Evolutionary conservation across 2,329 filamentous ascomycete species (phyloP).

Genomic region (Alternaria triticimaculans): DNA sequence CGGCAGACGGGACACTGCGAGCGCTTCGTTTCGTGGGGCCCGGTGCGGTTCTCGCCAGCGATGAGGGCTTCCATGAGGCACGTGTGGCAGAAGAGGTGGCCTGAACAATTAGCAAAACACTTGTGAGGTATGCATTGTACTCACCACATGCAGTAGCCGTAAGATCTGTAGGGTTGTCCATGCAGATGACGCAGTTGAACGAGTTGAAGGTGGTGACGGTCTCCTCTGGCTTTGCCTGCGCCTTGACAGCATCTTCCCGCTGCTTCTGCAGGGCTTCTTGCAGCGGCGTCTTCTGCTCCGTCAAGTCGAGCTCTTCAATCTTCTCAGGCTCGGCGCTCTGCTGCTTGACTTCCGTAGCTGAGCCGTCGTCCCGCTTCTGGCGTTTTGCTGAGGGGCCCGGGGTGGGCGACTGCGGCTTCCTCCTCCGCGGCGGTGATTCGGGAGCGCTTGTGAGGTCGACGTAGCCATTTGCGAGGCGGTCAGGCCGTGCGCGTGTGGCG

Average conservation of each 20-base stretch:
- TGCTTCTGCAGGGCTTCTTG: conserved; percentile 60
- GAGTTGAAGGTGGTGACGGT: conserved; percentile 53
- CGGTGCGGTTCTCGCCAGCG: conserved; percentile 59
- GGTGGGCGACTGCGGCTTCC: conserved; percentile 28
- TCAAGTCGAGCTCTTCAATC: conserved; percentile 60
- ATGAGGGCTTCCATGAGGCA: conserved; percentile 68
- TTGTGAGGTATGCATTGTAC: conserved; percentile 24
- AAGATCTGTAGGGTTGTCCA: conserved; percentile 66
- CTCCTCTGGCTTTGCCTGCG: conserved; percentile 50
- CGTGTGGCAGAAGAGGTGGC: conserved; percentile 69
- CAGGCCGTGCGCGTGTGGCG: conserved; percentile 24
- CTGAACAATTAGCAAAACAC: conserved; percentile 42
- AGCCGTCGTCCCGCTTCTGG: conserved; percentile 29
- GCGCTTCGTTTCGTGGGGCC: conserved; percentile 51
- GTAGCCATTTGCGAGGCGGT: conserved; percentile 44
- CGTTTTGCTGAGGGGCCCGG: conserved; percentile 45
- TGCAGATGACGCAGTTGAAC: conserved; percentile 68
- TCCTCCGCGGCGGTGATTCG: conserved; percentile 28
- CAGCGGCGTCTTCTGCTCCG: conserved; percentile 51
- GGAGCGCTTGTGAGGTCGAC: conserved; percentile 44
- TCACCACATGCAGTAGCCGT: conserved; percentile 67
- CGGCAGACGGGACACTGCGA: conserved; percentile 58
- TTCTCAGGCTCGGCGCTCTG: conserved; percentile 19
- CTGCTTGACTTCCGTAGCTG: conserved; percentile 4
- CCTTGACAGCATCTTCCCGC: conserved; percentile 58